Percentiles rank a stretch among this genome's conserved stretches.
Evolutionary conservation across 225 moss, liverwort and hornwort genomes (phyloP).

Genomic region (Pseudisothecium myosuroides): DNA sequence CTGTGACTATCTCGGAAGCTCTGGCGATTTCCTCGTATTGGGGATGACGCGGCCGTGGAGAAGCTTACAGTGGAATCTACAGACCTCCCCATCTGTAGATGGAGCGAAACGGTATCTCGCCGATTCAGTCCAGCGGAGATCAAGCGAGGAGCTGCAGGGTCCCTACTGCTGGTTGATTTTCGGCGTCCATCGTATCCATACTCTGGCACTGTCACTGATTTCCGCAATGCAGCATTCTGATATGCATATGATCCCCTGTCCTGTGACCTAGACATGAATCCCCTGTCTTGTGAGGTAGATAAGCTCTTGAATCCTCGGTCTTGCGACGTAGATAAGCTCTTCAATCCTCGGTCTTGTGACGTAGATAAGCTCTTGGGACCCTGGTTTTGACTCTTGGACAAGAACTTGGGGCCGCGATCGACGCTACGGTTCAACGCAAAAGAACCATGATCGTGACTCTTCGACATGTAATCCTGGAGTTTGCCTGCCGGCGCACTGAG

Average conservation of each 20-base stretch:
- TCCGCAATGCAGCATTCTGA: slow-evolving; percentile 3
- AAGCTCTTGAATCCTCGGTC: slow-evolving; percentile 3
- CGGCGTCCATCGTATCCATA: slow-evolving; percentile 47
- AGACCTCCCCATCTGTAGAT: slow-evolving; percentile 30
- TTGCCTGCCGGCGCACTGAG: slow-evolving; percentile 18
- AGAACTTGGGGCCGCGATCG: slow-evolving; percentile 4
- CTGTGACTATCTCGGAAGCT: slow-evolving; percentile 4
- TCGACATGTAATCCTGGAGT: slow-evolving; percentile 24
- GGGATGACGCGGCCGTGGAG: slow-evolving; percentile 17
- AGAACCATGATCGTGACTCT: slow-evolving; percentile 26
- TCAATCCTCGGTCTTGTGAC: slow-evolving; percentile 8
- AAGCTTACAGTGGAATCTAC: slow-evolving; percentile 29
- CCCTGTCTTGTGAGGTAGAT: slow-evolving; percentile 8
- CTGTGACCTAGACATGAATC: slow-evolving; percentile 6
- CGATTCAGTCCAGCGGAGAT: slow-evolving; percentile 8
- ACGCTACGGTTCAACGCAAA: not conserved
- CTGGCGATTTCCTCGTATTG: not conserved
- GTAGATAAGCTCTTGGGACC: slow-evolving; percentile 3
- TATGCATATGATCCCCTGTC: slow-evolving; percentile 2
- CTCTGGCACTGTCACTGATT: slow-evolving; percentile 8
- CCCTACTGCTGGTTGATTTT: slow-evolving; percentile 33
- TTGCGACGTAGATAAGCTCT: not conserved
- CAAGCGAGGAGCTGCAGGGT: not conserved
- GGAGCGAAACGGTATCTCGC: slow-evolving; percentile 6
- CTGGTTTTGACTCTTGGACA: slow-evolving; percentile 26